Conservation (phyloP, 345 rosid genomes). For the Excoecaria cochinchinensis region DNA sequence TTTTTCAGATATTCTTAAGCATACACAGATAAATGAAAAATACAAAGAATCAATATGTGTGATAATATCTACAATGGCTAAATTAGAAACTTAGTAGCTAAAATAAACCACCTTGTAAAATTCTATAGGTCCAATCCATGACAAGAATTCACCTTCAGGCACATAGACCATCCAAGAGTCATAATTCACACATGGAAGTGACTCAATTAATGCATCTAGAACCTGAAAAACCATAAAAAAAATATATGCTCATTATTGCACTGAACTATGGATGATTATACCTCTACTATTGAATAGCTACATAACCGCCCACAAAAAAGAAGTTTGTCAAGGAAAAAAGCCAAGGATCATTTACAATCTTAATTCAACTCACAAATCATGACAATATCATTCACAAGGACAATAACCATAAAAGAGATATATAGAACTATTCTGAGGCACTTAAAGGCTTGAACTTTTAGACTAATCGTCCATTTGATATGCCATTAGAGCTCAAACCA, state of each 20-base stretch:
- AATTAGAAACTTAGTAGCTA: not conserved
- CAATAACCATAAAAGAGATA: too few species aligned
- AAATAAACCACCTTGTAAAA: slow-evolving; percentile 67
- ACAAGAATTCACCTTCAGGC: slow-evolving; percentile 91
- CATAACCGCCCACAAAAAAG: too few species aligned
- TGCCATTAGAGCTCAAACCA: too few species aligned
- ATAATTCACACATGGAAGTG: slow-evolving; percentile 72
- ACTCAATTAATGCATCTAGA: slow-evolving; percentile 83
- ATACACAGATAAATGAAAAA: not conserved
- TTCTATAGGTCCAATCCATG: slow-evolving; percentile 86
- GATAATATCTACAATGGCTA: not conserved
- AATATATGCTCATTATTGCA: not conserved
- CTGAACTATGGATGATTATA: too few species aligned
- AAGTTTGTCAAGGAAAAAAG: too few species aligned
- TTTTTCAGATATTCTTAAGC: not conserved
- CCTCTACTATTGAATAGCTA: too few species aligned
- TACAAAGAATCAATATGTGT: not conserved
- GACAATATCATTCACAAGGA: too few species aligned
- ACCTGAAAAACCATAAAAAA: slow-evolving; percentile 49
- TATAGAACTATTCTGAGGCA: too few species aligned
- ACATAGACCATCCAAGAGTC: slow-evolving; percentile 98
- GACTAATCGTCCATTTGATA: too few species aligned
- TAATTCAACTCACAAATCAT: too few species aligned
- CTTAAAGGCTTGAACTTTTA: too few species aligned
- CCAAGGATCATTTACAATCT: too few species aligned